phyloP scores from a whole-genome alignment of 352 stramenopile species.

The Phytophthora constricta region DNA sequence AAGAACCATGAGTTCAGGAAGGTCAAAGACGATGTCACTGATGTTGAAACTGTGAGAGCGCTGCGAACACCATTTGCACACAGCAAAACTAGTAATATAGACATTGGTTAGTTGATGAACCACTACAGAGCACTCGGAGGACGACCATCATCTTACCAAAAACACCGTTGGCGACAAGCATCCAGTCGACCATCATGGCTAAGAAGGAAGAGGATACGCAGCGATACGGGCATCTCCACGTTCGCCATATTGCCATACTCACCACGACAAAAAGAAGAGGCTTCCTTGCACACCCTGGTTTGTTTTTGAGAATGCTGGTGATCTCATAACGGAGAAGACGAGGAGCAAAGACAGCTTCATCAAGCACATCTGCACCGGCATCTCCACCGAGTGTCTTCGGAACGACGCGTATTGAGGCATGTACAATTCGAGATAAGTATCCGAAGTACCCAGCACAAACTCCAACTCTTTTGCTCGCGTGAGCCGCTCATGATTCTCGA shows the following conservation, averaged over 20 bases:
- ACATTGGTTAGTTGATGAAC: slow-evolving; percentile 6
- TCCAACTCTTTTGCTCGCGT: slow-evolving; percentile 60
- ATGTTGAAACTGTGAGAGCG: slow-evolving; percentile 67
- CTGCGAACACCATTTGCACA: slow-evolving; percentile 65
- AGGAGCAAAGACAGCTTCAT: slow-evolving; percentile 61
- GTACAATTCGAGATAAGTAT: slow-evolving; percentile 66
- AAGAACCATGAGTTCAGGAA: slow-evolving; percentile 55
- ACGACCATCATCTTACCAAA: slow-evolving; percentile 45
- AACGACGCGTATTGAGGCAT: slow-evolving; percentile 63
- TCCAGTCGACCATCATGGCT: slow-evolving; percentile 39
- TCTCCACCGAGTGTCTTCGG: slow-evolving; percentile 30
- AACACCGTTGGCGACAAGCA: slow-evolving; percentile 52
- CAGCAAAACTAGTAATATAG: slow-evolving; percentile 43
- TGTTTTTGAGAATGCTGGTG: slow-evolving; percentile 37
- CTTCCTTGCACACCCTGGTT: slow-evolving; percentile 59
- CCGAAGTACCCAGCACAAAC: slow-evolving; percentile 59
- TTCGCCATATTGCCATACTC: slow-evolving; percentile 31
- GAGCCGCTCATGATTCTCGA: slow-evolving; percentile 56
- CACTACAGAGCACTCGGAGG: background rate
- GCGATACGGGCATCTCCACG: slow-evolving; percentile 41
- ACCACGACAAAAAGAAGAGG: slow-evolving; percentile 48
- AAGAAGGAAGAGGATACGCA: slow-evolving; percentile 45
- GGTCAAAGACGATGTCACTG: slow-evolving; percentile 48
- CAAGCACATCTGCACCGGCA: slow-evolving; percentile 47
- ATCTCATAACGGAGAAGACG: slow-evolving; percentile 60